Evolutionary conservation across 2,329 filamentous ascomycete species (phyloP), one percentile per base, ranked within the genome.

Genomic region (Geosmithia morbida): DNA sequence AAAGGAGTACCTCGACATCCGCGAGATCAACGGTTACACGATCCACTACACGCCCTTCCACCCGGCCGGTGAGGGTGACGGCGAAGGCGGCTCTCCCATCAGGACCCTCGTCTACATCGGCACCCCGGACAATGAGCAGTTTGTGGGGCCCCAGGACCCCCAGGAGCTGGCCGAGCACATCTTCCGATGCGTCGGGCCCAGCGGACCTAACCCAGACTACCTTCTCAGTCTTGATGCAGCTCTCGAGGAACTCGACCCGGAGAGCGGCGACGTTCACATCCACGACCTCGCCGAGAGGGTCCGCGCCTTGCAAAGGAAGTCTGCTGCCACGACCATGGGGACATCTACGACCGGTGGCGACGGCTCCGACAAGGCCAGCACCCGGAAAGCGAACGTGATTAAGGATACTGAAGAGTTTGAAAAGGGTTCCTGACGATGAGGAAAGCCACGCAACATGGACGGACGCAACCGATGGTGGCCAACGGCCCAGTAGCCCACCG

Each of bases 1-100:
- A 3, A 83, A 86, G 55, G 75, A 81, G 49, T 96, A 96, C 62
- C 85, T 98, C 44, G 89, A 97, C 64, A 90, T 96, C 53, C 83
- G 92, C 43, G 92, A 98, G 66, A 95, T 97, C 60, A 95, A 97
- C 66, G 92, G 92, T 22, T 98, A 98, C 66, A 86, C 82, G 47
- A 94, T 95, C 54, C 89, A 96, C 65, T 87, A 88, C 63, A 87
- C 88, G 26, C 79, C 84, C 0, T 96, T 97, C 62, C 72, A 89
- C 56, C 56, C 64, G n/a, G 60, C 63, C 41, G 11, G 33, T 16
- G 14, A 16, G 6, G 33, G 33, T 16, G 33, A 37, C 6, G 8
- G 22, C 8, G 63, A 68, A 52, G 58, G 59, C 22, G 58, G 60
- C 14, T 48, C 59, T 16, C 54, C 64, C 18, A 73, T 79, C 56